Conservation (phyloP, 2,329 filamentous ascomycete species). For the Parafenestella ontariensis region DNA sequence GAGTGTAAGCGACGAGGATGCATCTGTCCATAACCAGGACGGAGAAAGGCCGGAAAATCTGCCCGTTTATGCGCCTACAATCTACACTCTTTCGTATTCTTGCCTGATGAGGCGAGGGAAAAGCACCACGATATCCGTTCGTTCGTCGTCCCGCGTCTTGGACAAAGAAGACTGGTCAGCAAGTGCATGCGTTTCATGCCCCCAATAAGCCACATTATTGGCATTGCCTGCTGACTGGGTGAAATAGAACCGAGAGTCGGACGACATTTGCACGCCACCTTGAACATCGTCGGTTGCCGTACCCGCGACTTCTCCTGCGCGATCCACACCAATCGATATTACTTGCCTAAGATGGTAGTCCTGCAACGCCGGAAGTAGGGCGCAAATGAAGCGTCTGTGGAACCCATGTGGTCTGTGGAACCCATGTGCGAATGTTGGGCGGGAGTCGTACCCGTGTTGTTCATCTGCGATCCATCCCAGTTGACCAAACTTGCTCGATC, state of each 20-base stretch:
- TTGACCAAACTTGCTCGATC: slow-evolving; percentile 6
- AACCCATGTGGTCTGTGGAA: too few species aligned
- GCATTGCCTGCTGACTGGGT: too few species aligned
- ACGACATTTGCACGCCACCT: neutral
- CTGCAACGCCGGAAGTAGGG: too few species aligned
- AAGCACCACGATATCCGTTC: neutral
- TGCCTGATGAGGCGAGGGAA: neutral
- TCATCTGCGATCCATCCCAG: slow-evolving; percentile 11
- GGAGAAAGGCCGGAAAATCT: neutral
- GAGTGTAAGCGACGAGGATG: too few species aligned
- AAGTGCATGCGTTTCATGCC: too few species aligned
- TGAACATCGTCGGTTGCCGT: neutral
- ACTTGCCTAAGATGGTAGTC: neutral
- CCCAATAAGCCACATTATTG: too few species aligned
- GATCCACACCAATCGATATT: neutral
- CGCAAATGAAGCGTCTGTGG: too few species aligned
- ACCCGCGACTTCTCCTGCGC: neutral
- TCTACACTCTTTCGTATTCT: neutral
- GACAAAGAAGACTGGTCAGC: too few species aligned
- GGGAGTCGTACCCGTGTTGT: slow-evolving; percentile 12
- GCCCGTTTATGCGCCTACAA: neutral
- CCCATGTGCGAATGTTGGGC: too few species aligned
- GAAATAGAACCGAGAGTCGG: too few species aligned
- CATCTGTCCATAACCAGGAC: neutral
- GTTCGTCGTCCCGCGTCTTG: neutral